Base-by-base conservation (phyloP, 2,329 filamentous ascomycete genomes). In the Bertia moriformis region DNA sequence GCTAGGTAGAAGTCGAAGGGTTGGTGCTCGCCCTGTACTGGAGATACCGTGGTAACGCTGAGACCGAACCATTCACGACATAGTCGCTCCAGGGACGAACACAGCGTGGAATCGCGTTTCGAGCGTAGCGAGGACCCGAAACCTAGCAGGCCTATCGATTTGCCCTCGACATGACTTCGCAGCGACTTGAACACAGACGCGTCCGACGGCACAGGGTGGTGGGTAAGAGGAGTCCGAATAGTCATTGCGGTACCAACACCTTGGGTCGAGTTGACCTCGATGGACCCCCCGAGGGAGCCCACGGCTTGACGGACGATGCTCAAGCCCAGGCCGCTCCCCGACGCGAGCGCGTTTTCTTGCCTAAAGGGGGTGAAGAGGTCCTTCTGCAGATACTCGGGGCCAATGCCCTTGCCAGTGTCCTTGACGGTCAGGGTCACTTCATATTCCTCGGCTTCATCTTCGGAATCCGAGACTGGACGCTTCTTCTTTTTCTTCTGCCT, bases 391-490 rank as follows among this genome's bases (percentile, higher is more conserved):
- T 75, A 82, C 17, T 78, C 70, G 24, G 69, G 62, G 0, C 68
- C 71, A 44, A 82, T 82, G 5, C 78, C 78, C 43, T 71, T 70
- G 1, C 78, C 78, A 2, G 73, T 76, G 46, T 75, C 71, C 0
- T 61, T 58, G 19, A 74, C 62, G 0, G 58, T 66, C 22, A 63
- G 39, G 3, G 42, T 51, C 3, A 58, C 50, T 19, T 51, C 46
- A 3, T 48, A 45, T 15, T 48, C 49, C 19, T 49, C 22, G 7
- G 42, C 27, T 18, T 40, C 41, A 15, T 42, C 24, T 33, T 39
- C 15, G 7, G 12, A 18, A 10, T 7, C 7, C 24, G 10, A 10
- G 20, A 18, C 14, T 19, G 44, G 13, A 45, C 41, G 17, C 15
- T 35, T 20, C 20, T 48, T 41, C 19, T 52, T 19, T 14, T 7